Evolutionary conservation across 192 early-diverging fungal species (phyloP).

Genomic region (Coemansia sp.): DNA sequence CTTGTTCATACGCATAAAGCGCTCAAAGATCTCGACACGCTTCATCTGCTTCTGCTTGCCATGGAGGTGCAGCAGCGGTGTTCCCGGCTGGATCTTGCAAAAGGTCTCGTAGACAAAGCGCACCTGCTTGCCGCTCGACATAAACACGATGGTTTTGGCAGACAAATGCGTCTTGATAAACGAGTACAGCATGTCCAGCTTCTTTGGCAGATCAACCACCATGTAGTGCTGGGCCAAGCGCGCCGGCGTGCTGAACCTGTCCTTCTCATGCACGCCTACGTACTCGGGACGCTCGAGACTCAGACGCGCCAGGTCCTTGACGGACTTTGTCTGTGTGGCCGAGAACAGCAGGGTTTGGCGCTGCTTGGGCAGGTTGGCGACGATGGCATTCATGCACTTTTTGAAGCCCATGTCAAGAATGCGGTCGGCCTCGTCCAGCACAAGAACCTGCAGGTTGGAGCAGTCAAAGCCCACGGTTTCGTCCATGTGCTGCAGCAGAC

Average conservation of each 20-base stretch:
- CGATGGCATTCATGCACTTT: slow-evolving; percentile 75
- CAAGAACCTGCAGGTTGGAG: slow-evolving; percentile 68
- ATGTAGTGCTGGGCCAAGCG: slow-evolving; percentile 84
- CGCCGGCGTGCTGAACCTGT: slow-evolving; percentile 76
- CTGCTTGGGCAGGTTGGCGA: slow-evolving; percentile 75
- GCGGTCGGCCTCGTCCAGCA: slow-evolving; percentile 82
- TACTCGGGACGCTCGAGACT: slow-evolving; percentile 90
- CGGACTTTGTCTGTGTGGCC: slow-evolving; percentile 95
- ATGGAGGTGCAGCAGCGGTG: slow-evolving; percentile 86
- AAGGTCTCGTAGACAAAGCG: slow-evolving; percentile 95
- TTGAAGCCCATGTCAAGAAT: slow-evolving; percentile 88
- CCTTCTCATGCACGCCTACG: slow-evolving; percentile 88
- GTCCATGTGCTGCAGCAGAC: slow-evolving; percentile 86
- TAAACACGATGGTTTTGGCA: slow-evolving; percentile 85
- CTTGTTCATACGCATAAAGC: slow-evolving; percentile 73
- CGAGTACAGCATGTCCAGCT: slow-evolving; percentile 94
- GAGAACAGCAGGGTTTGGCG: slow-evolving; percentile 95
- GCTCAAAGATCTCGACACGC: slow-evolving; percentile 89
- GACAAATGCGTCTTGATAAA: slow-evolving; percentile 93
- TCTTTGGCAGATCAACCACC: slow-evolving; percentile 75
- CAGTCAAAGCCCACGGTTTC: slow-evolving; percentile 89
- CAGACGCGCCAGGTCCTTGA: slow-evolving; percentile 89
- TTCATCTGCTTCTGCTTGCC: slow-evolving; percentile 97
- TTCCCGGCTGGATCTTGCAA: slow-evolving; percentile 90
- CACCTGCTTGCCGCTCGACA: slow-evolving; percentile 96